Evolutionary conservation across 768 basidiomycete genomes (phyloP), one percentile per base, ranked within the genome.

Genomic region (Lactarius akahatsu): DNA sequence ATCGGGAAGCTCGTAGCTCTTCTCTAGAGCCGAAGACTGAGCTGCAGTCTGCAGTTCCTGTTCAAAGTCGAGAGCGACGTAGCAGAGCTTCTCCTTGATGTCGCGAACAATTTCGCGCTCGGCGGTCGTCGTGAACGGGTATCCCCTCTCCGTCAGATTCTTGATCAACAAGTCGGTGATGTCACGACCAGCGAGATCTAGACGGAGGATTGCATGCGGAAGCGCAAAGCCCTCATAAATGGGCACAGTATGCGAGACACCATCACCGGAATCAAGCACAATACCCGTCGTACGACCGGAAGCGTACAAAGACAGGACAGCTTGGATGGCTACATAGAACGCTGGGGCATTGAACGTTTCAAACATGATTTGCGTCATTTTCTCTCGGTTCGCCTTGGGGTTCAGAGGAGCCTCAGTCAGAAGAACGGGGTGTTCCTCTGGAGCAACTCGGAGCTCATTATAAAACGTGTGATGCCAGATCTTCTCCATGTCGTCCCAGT

Each of bases 401-500:
- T 89, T 89, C 36, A 88, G 80, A 41, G 88, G 88, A 50, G 87
- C 87, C 75, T 89, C 87, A 57, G 87, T 89, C 71, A 89, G 80
- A 20, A 89, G 77, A 69, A 89, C 84, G 40, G 88, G 88, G 78
- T 88, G 87, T 74, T 89, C 88, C 75, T 89, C 88, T 15, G 88
- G 88, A 2, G 88, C 88, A 65, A 89, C 87, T 75, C 88, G 88
- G 65, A 89, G 83, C 73, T 89, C 88, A 75, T 89, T 89, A 79
- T 88, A 96, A 80, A 96, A 96, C 52, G 94, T 95, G 83, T 95
- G 94, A 79, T 95, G 93, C 94, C 94, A 96, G 77, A 96, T 95
- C 82, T 95, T 95, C 82, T 96, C 94, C 94, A 95, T 95, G 80
- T 96, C 94, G 74, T 95, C 94, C 95, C 94, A 97, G 88, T 97